These are phyloP conservation scores for Cucumis cinereus DNA, from an alignment of 306 rosid species.

Conservation along the genomic window DNA sequence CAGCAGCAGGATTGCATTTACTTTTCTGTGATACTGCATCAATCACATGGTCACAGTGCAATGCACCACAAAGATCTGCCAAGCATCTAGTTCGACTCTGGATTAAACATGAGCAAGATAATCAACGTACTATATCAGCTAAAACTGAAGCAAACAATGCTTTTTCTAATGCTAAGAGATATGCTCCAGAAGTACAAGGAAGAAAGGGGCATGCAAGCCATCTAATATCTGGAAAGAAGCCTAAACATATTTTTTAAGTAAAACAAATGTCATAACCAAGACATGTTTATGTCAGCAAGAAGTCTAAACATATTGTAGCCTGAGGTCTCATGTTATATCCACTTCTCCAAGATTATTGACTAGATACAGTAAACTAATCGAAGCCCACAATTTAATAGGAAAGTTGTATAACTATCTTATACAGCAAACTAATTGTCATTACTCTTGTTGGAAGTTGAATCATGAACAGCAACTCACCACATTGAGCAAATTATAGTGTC, in stretches of 20 bases:
- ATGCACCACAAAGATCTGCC: slow-evolving; percentile 91
- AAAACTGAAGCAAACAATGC: neutral
- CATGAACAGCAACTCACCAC: slow-evolving; percentile 42
- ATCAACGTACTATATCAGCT: neutral
- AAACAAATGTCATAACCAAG: neutral
- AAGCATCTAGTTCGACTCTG: slow-evolving; percentile 70
- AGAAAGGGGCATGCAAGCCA: neutral
- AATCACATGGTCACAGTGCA: slow-evolving; percentile 67
- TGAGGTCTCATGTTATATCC: neutral
- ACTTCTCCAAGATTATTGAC: neutral
- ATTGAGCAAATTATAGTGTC: slow-evolving; percentile 81
- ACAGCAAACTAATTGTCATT: neutral
- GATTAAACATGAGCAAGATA: slow-evolving; percentile 7
- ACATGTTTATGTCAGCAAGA: neutral
- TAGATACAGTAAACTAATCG: neutral
- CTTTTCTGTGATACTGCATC: slow-evolving; percentile 38
- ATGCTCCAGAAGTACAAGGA: neutral
- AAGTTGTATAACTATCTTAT: neutral
- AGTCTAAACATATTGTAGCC: neutral
- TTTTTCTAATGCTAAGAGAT: neutral
- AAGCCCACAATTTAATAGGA: neutral
- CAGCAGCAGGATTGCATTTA: slow-evolving; percentile 77
- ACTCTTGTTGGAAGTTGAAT: slow-evolving; percentile 3
- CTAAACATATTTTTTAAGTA: neutral
- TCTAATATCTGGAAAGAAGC: neutral